Base-by-base conservation (phyloP, 176 grass and related monocot genomes). In the Carex littledalei region DNA sequence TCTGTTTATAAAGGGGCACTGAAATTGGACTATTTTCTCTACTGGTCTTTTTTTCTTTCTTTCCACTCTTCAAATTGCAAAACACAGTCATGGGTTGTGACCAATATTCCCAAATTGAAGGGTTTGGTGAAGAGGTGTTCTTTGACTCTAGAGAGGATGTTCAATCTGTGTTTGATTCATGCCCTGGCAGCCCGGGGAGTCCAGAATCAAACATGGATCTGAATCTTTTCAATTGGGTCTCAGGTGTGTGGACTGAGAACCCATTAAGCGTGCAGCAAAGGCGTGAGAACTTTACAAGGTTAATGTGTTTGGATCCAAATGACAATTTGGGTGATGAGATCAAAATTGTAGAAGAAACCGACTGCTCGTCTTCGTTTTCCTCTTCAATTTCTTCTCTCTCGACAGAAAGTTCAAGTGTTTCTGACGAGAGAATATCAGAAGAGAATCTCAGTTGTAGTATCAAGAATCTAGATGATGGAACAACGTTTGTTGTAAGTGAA, bases 381-480 rank as follows among this genome's bases (percentile, higher is more conserved):
- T 29, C n/a, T 47, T 89, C 55, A 17, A 50, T 60, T 63, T 83
- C 79, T 12, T 22, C 49, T 24, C 84, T 84, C 47, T 84, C 37
- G 10, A 53, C 18, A 1, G 50, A 81, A 64, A 56, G 50, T 22
- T 50, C 37, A 11, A 74, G 63, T 69, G 17, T 59, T 16, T 84
- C 85, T 11, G 35, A 35, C 20, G 34, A 73, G 37, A 73, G 69
- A 22, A 78, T 60, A 26, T 85, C 71, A 70, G 89, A 87, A 43
- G 81, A 85, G 64, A 81, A 50, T 16, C 79, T 81, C 37, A 60
- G 79, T 17, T 85, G 45, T 55, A 81, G 72, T 81, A 87, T 82
- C 13, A 90, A 81, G 75, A 90, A 87, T 68, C 60, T 74, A 50
- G 85, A 90, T 63, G 85, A 86, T 47, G 74, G 87, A 24, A 70